Base-by-base conservation (phyloP, 164 flowering plant genomes). In the Kingdonia uniflora region DNA sequence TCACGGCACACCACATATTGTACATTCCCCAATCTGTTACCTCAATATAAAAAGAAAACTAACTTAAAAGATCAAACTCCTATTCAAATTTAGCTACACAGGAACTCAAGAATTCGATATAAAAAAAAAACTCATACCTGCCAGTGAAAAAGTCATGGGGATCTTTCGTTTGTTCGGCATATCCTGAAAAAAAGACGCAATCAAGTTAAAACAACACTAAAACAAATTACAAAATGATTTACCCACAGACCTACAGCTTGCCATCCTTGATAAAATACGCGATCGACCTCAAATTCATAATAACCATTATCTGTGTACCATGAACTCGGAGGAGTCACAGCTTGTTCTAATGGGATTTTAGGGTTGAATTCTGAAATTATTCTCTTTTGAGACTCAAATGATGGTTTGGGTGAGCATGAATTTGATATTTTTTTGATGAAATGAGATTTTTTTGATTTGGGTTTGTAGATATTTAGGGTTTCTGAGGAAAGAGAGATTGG, bases 291-390 rank as follows among this genome's bases (percentile, higher is more conserved):
- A 2, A 79, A 65, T 11, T 64, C 46, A 24, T 64, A 67, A 47
- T 87, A 87, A 6, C 76, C 64, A 24, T 87, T 80, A 46, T 83
- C 71, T 5, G 83, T 80, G 67, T 91, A 91, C 96, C 98, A 91
- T 1, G 88, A 83, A 58, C 88, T 81, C 1, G 96, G 95, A 5
- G 96, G 98, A 17, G 95, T 91, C 0, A 59, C 6, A 24, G 95
- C 92, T 63, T 75, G 62, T 60, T 83, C 78, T 7, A 91, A 24
- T 1, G 92, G 92, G 48, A 83, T 71, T 29, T 56, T 60, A 13
- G 96, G 96, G 63, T 91, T 65, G 61, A 91, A 67, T 13, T 57
- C 63, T 54, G 54, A 52, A 8, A 60, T 52, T 38, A 59, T 0
- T 23, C 45, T 50, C 16, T 29, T 48, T 42, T 33, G 50, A 35